A percentile compares a stretch with the other conserved stretches of the same genome.
Evolutionary conservation across 257 asterid genomes (phyloP).

Genomic region (Nicotiana obtusifolia): DNA sequence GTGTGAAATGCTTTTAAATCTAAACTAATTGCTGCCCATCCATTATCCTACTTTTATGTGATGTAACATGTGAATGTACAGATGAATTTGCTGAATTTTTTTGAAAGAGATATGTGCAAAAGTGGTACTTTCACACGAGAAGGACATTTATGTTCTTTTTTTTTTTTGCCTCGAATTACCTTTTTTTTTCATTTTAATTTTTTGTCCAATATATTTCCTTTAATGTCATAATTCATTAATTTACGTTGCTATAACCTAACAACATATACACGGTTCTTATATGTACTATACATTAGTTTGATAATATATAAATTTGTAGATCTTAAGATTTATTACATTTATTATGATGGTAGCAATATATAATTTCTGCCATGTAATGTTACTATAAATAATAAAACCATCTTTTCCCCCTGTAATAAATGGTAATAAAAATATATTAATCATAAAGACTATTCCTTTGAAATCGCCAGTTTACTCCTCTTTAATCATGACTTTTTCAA

Average conservation of each 20-base stretch:
- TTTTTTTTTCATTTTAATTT: background rate
- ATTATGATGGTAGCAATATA: background rate
- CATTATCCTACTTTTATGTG: background rate
- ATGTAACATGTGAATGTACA: background rate
- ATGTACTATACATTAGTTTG: background rate
- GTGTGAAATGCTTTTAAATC: background rate
- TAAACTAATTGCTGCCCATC: background rate
- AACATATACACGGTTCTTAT: background rate
- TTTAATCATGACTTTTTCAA: no score
- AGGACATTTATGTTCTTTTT: background rate
- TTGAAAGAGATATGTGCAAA: background rate
- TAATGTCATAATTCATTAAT: background rate
- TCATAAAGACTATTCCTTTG: no score
- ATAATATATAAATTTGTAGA: no score
- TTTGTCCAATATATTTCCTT: background rate
- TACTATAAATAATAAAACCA: no score
- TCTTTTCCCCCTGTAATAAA: no score
- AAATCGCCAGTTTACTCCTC: no score
- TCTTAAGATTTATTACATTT: background rate
- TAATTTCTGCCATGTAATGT: background rate
- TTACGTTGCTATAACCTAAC: background rate
- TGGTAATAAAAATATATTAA: no score
- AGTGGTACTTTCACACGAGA: background rate
- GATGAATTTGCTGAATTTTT: background rate
- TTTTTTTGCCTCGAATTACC: background rate